phyloP scores from a whole-genome alignment of 768 basidiomycete genomes.

The Boletellus ananiceps region DNA sequence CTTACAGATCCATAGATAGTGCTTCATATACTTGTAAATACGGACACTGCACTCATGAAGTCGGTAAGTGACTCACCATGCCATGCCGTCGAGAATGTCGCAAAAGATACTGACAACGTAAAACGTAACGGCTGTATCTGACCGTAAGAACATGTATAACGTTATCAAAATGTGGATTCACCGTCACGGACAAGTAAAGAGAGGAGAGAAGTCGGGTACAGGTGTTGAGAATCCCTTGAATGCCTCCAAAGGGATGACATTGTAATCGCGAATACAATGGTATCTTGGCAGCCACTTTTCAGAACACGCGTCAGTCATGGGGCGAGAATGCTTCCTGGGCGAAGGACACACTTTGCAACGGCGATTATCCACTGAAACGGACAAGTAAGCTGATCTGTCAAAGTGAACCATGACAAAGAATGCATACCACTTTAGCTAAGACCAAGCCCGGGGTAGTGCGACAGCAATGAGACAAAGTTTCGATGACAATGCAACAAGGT shows the following conservation, averaged over 20 bases:
- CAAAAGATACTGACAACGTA: constrained; percentile 1
- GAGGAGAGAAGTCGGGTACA: constrained; percentile 10
- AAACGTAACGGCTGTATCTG: background rate
- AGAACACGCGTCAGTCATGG: background rate
- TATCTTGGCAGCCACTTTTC: constrained; percentile 10
- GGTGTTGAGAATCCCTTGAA: background rate
- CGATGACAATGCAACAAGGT: background rate
- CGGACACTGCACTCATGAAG: background rate
- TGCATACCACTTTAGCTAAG: background rate
- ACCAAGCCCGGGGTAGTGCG: too few relatives aligned
- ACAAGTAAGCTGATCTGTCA: background rate
- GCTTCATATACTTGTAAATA: background rate
- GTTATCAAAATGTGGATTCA: background rate
- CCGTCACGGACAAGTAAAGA: constrained; percentile 12
- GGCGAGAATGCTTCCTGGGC: background rate
- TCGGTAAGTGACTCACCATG: constrained; percentile 1
- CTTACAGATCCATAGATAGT: background rate
- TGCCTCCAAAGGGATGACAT: constrained; percentile 5
- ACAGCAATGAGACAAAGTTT: background rate
- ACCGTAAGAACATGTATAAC: background rate
- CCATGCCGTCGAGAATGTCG: background rate
- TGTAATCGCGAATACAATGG: background rate
- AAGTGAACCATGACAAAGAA: background rate
- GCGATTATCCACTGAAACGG: constrained; percentile 4
- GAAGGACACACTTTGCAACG: constrained; percentile 1